Evolutionary conservation across 495 filamentous ascomycete species (phyloP).

Genomic region (Penicillium dipodomyicola): DNA sequence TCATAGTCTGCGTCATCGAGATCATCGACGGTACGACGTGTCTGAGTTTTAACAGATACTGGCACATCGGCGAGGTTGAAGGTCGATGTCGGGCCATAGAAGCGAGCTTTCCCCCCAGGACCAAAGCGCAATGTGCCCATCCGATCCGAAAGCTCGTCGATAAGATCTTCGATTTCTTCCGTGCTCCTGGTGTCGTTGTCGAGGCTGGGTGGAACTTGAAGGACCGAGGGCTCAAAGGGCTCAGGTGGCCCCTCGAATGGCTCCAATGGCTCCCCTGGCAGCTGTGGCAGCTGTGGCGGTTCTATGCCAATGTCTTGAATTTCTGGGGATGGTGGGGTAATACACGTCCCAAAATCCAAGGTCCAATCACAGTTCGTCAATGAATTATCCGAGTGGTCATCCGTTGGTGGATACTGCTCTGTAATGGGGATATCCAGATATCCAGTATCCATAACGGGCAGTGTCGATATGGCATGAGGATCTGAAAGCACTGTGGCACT

Average conservation of each 20-base stretch:
- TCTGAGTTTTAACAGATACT: constrained; percentile 3
- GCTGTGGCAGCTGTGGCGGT: background rate
- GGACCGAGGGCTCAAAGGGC: background rate
- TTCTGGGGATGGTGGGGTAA: constrained; percentile 1
- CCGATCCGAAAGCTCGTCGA: constrained; percentile 27
- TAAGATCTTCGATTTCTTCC: constrained; percentile 13
- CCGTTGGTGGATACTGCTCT: background rate
- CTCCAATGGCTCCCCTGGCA: background rate
- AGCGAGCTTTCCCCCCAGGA: constrained; percentile 14
- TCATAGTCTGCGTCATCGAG: constrained; percentile 12
- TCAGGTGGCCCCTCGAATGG: background rate
- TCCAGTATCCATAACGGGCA: background rate
- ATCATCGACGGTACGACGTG: constrained; percentile 13
- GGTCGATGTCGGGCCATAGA: constrained; percentile 19
- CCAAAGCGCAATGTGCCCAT: constrained; percentile 28
- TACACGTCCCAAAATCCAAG: background rate
- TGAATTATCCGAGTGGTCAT: background rate
- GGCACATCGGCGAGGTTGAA: constrained; percentile 26
- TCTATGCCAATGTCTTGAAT: background rate
- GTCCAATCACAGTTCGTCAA: background rate
- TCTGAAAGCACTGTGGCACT: background rate
- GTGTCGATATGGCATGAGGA: background rate
- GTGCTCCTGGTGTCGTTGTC: background rate
- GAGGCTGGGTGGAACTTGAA: background rate
- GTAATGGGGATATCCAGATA: background rate